Base-by-base conservation (phyloP, 192 early-diverging fungal genomes). In the Entomortierella parvispora region DNA sequence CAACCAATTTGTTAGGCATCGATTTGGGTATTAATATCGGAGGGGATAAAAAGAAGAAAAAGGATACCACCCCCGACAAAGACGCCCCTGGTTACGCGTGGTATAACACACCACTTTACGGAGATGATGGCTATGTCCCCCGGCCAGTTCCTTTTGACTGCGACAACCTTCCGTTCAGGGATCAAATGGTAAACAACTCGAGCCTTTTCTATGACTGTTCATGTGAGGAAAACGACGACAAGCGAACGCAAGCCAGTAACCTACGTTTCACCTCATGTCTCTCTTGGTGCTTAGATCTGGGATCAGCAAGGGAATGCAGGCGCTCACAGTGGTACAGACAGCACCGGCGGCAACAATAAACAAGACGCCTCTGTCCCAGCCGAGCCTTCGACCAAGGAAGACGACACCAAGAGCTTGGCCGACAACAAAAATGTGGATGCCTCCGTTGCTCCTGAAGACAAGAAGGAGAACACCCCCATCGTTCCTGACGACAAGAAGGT, bases 131-230 rank as follows among this genome's bases (percentile, higher is more conserved):
- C 0, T 74, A 74, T 60, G 26, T 9, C 0, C 23, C 33, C 2
- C 55, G 70, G 2, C 45, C 62, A 1, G 37, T 65, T 20, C 70
- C 70, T 2, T 25, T 46, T 3, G n/a, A 20, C 15, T 74, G 70
- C 9, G 15, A 33, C 0, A 23, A 23, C 4, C 58, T 74, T 25
- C 0, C 18, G 0, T 60, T 63, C 50, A 44, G 3, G 33, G 62
- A 74, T 32, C 70, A 74, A 23, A 74, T 65, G 62, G 62, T 59
- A 55, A 53, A 18, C 23, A 44, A 31, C n/a, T 52, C 6, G 50
- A 7, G 9, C 8, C 43, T 44, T 44, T 8, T 44, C 8, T 17
- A 44, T 44, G 43, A 11, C 17, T 44, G 17, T 44, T 11, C 8
- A 44, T 44, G 17, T 44, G n/a, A 11, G 43, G 17, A 11, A 44